phyloP scores from a whole-genome alignment of 805 yeast species.

The Saccharomyces eubayanus region DNA sequence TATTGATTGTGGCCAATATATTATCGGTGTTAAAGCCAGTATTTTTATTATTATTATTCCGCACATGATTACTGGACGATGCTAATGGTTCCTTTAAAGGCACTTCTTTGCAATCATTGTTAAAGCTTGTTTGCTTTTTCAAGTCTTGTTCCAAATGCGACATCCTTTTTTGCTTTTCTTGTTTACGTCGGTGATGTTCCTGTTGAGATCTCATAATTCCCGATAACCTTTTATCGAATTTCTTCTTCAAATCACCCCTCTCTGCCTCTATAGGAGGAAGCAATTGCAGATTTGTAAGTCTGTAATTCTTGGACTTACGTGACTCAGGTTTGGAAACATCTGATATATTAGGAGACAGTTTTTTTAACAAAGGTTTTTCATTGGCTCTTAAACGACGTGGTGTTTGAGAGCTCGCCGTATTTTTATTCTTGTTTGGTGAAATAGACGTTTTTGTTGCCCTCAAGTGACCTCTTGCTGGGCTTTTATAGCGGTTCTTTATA shows the following conservation, averaged over 20 bases:
- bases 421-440: neutral
- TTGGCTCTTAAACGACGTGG: neutral
- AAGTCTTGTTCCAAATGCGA: constrained; percentile 23
- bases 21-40: constrained; percentile 2
- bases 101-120: neutral
- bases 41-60: neutral
- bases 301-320: constrained; percentile 12
- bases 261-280: constrained; percentile 18
- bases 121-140: constrained; percentile 1
- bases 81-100: neutral
- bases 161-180: constrained; percentile 23
- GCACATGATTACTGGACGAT: neutral
- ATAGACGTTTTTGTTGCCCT: neutral
- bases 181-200: constrained; percentile 20
- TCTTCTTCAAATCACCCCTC: constrained; percentile 23
- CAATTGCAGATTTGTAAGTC: constrained; percentile 26
- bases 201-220: constrained; percentile 29
- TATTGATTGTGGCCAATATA: constrained; percentile 23
- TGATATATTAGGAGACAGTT: neutral
- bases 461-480: neutral
- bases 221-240: constrained; percentile 25
- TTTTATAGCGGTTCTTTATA: neutral
- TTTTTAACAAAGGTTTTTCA: neutral
- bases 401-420: neutral
- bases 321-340: neutral